A percentile compares a stretch with the other conserved stretches of the same genome.
phyloP scores from a whole-genome alignment of 345 rosid genomes.

The Linum lewisii region DNA sequence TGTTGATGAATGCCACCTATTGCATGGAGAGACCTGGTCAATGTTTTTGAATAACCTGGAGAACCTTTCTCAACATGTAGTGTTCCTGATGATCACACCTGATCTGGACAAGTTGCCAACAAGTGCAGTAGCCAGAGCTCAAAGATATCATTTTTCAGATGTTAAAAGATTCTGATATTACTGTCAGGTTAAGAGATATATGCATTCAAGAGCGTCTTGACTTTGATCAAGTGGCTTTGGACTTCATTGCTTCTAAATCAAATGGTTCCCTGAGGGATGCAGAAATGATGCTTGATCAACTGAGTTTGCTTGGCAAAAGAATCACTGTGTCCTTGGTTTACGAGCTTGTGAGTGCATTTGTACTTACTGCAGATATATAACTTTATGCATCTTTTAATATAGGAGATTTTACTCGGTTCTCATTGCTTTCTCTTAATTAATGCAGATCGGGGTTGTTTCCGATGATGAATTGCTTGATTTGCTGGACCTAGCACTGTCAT shows the following conservation, averaged over 20 bases:
- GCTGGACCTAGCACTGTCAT: constrained; percentile 85
- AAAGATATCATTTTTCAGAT: constrained; percentile 71
- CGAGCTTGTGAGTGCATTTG: constrained; percentile 65
- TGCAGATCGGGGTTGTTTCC: constrained; percentile 86
- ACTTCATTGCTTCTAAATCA: constrained; percentile 83
- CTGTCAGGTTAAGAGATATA: constrained; percentile 50
- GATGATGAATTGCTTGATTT: constrained; percentile 90
- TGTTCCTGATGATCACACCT: constrained; percentile 73
- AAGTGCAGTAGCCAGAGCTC: constrained; percentile 64
- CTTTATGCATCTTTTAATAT: constrained; percentile 6
- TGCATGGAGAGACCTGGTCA: constrained; percentile 72
- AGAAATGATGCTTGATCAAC: constrained; percentile 92
- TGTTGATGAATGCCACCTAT: constrained; percentile 79
- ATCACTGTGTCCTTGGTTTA: constrained; percentile 64
- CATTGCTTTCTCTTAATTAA: constrained; percentile 6
- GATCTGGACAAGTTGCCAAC: constrained; percentile 76
- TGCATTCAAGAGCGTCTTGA: constrained; percentile 65
- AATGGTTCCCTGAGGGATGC: constrained; percentile 94
- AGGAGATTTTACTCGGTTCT: too few relatives aligned
- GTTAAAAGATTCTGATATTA: constrained; percentile 55
- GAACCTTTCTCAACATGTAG: constrained; percentile 49
- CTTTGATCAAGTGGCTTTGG: constrained; percentile 64
- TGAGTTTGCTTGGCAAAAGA: constrained; percentile 79
- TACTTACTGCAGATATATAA: not conserved
- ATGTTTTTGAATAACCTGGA: constrained; percentile 55